Conservation (phyloP, 805 yeast species). For the Teunomyces cretensis region DNA sequence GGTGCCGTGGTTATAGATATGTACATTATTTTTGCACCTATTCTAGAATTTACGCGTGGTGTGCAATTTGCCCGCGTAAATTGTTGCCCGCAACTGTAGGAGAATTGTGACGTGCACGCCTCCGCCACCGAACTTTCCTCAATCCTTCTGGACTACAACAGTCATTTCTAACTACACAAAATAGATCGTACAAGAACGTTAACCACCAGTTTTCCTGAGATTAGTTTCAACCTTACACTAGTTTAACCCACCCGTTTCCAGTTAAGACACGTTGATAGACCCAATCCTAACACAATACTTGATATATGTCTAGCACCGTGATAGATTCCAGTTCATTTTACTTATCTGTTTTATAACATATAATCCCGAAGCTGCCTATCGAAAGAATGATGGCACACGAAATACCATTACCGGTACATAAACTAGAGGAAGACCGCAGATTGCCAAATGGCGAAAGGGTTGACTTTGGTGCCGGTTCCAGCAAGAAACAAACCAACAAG, state of each 20-base stretch:
- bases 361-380: not conserved
- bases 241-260: not conserved
- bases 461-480: constrained; percentile 24
- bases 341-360: not conserved
- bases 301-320: not conserved
- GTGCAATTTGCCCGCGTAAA: not conserved
- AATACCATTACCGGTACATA: constrained; percentile 26
- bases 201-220: not conserved
- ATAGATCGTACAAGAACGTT: no score
- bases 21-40: constrained; percentile 3
- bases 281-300: not conserved
- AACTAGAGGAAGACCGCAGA: constrained; percentile 15
- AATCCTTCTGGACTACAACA: no score
- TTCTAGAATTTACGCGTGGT: not conserved
- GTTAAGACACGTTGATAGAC: not conserved
- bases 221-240: constrained; percentile 1
- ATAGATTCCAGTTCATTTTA: not conserved
- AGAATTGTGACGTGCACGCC: not conserved
- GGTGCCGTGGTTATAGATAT: not conserved
- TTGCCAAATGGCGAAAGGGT: constrained; percentile 32
- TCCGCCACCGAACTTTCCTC: not conserved
- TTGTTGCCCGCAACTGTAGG: not conserved
- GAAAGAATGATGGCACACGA: constrained; percentile 35
- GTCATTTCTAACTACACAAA: no score
- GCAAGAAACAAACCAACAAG: constrained; percentile 9